phyloP scores from a whole-genome alignment of 352 stramenopile genomes.

The Phytophthora meadii region DNA sequence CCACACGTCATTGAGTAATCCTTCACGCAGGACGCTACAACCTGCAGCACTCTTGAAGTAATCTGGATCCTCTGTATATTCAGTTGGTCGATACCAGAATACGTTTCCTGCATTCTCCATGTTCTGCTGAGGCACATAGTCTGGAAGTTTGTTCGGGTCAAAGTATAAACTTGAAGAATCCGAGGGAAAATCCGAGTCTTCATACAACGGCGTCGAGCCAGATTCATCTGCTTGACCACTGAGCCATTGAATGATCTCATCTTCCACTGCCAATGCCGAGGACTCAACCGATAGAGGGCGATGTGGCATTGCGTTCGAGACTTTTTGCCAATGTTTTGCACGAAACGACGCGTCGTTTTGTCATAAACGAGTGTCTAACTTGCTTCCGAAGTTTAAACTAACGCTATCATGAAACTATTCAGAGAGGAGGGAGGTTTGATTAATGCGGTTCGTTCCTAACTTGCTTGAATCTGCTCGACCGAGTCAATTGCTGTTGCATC shows the following conservation, averaged over 20 bases:
- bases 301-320: conserved; percentile 18
- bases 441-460: not conserved
- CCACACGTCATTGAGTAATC: conserved; percentile 83
- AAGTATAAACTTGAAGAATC: conserved; percentile 63
- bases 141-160: conserved; percentile 58
- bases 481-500: not conserved
- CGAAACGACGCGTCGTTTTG: conserved; percentile 22
- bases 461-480: not conserved
- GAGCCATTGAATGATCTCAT: conserved; percentile 56
- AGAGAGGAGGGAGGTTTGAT: conserved; percentile 1
- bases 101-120: conserved; percentile 26
- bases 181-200: conserved; percentile 63
- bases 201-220: conserved; percentile 44
- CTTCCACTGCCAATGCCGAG: conserved; percentile 37
- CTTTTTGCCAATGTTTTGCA: conserved; percentile 1
- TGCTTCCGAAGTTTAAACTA: too few relatives aligned
- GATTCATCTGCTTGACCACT: conserved; percentile 30
- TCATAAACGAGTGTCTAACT: too few relatives aligned
- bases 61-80: conserved; percentile 77
- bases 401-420: not conserved
- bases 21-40: conserved; percentile 65
- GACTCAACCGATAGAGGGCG: conserved; percentile 21
- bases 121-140: conserved; percentile 58
- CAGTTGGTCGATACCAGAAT: conserved; percentile 72
- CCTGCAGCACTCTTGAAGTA: conserved; percentile 86